Conservation (phyloP, 2,329 filamentous ascomycete species). For the Clonostachys rosea region DNA sequence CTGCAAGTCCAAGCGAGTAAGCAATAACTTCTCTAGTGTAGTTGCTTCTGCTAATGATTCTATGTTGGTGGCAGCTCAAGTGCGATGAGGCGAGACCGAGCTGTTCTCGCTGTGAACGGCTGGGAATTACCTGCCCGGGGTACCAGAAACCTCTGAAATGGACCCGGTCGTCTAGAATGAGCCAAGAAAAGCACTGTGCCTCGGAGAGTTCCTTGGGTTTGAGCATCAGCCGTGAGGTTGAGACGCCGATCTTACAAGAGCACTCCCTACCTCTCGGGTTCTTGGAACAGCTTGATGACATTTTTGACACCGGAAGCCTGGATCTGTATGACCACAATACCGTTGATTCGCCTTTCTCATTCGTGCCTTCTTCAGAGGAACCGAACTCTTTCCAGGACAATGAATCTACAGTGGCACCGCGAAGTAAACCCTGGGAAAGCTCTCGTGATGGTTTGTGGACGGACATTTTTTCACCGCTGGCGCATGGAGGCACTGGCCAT, state of each 20-base stretch:
- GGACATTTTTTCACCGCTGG: too few relatives aligned
- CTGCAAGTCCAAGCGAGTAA: background rate
- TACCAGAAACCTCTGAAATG: constrained; percentile 2
- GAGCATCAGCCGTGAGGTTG: too few relatives aligned
- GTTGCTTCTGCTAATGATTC: background rate
- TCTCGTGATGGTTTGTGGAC: too few relatives aligned
- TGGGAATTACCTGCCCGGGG: constrained; percentile 3
- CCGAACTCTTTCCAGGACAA: too few relatives aligned
- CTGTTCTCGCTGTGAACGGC: constrained; percentile 2
- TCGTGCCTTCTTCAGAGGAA: too few relatives aligned
- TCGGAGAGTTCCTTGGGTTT: too few relatives aligned
- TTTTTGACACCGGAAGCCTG: too few relatives aligned
- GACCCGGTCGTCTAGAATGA: constrained; percentile 1
- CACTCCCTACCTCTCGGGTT: background rate
- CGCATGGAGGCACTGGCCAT: too few relatives aligned
- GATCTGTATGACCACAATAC: too few relatives aligned
- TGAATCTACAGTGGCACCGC: too few relatives aligned
- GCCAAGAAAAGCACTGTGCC: background rate
- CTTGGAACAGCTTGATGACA: background rate
- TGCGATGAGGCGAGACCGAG: constrained; percentile 3
- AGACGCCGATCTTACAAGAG: background rate
- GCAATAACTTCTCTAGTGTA: background rate
- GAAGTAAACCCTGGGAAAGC: too few relatives aligned
- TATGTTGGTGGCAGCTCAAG: constrained; percentile 1
- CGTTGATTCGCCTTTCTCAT: too few relatives aligned